Evolutionary conservation across 345 rosid species (phyloP).

Genomic region (Camelina neglecta): DNA sequence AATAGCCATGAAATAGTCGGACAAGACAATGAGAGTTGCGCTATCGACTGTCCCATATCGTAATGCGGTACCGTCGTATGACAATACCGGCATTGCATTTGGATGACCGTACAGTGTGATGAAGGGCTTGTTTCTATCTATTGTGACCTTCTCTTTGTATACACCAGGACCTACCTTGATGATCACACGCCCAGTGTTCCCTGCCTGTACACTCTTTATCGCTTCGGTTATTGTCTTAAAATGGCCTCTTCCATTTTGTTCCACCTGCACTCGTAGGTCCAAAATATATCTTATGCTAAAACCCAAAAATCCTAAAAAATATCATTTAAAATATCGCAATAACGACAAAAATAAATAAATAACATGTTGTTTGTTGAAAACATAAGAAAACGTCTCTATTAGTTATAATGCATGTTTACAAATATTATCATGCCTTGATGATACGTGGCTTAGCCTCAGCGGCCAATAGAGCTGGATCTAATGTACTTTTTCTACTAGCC

Average conservation of each 20-base stretch:
- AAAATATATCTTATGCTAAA: not conserved
- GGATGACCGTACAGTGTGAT: slow-evolving; percentile 62
- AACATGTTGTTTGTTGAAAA: not conserved
- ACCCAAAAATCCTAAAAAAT: not conserved
- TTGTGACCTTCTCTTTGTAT: slow-evolving; percentile 62
- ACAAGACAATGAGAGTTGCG: slow-evolving; percentile 58
- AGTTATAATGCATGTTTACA: too few species aligned
- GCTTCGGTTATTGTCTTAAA: slow-evolving; percentile 61
- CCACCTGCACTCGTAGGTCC: slow-evolving; percentile 47
- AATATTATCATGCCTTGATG: slow-evolving; percentile 29
- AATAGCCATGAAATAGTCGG: slow-evolving; percentile 66
- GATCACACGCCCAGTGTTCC: slow-evolving; percentile 59
- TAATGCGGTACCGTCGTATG: slow-evolving; percentile 52
- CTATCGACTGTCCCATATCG: slow-evolving; percentile 68
- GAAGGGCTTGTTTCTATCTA: slow-evolving; percentile 55
- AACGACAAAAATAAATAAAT: not conserved
- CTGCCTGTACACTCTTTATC: slow-evolving; percentile 49
- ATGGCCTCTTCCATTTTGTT: slow-evolving; percentile 53
- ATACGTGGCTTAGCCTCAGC: slow-evolving; percentile 34
- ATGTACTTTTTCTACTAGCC: slow-evolving; percentile 31
- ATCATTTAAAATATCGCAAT: not conserved
- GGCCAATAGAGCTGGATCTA: slow-evolving; percentile 31
- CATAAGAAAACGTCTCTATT: not conserved
- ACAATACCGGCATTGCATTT: slow-evolving; percentile 43
- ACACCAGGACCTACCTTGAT: slow-evolving; percentile 55